phyloP scores from a whole-genome alignment of 371 early-diverging fungal species.

The Rhizopus delemar region DNA sequence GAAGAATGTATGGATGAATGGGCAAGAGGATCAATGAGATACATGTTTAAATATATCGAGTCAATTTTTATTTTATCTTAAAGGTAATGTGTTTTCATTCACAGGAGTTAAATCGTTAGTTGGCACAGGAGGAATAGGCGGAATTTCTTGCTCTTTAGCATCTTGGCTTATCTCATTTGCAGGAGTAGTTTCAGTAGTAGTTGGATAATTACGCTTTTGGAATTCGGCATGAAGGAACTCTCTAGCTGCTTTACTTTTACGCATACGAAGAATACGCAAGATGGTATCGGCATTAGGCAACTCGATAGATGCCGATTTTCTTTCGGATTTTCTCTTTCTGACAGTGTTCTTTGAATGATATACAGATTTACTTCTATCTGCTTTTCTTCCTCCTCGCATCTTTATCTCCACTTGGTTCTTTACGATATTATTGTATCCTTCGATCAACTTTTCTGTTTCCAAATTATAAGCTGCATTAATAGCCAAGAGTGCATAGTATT shows the following conservation, averaged over 20 bases:
- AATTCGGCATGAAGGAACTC: conserved; percentile 47
- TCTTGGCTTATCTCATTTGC: conserved; percentile 3
- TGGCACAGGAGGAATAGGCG: conserved; percentile 14
- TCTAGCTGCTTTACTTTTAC: conserved; percentile 44
- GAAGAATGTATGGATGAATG: too few species aligned
- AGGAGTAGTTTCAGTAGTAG: neutral
- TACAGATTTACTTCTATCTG: conserved; percentile 45
- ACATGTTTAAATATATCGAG: neutral
- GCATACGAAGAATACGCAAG: conserved; percentile 57
- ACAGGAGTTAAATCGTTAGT: conserved; percentile 22
- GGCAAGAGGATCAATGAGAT: too few species aligned
- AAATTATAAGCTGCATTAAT: conserved; percentile 67
- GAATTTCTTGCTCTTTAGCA: conserved; percentile 9
- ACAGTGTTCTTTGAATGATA: conserved; percentile 48
- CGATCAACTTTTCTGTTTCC: conserved; percentile 62
- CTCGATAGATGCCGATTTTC: conserved; percentile 32
- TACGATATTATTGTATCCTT: conserved; percentile 55
- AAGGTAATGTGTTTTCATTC: neutral
- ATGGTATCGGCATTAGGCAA: conserved; percentile 57
- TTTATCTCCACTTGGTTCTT: conserved; percentile 46
- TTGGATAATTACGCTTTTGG: conserved; percentile 41
- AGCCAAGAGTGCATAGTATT: conserved; percentile 69
- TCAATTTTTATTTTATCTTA: conserved; percentile 8
- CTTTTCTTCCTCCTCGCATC: conserved; percentile 41
- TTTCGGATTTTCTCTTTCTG: conserved; percentile 29